Evolutionary conservation across 768 basidiomycete genomes (phyloP), one percentile per base, ranked within the genome.

Genomic region (Hydnum rufescens): DNA sequence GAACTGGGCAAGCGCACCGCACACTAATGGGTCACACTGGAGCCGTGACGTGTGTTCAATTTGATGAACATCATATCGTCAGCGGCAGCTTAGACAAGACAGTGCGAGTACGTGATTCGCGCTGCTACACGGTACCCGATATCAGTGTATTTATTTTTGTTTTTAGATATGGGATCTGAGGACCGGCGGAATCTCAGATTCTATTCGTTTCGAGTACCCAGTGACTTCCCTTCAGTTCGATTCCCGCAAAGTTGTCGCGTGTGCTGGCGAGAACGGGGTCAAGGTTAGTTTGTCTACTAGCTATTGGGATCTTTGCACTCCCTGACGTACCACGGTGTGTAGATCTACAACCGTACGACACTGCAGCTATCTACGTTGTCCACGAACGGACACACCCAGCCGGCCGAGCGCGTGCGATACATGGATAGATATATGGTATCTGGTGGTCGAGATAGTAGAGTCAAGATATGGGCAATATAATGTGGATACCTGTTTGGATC

Each of bases 261-360:
- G 90, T 19, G 74, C 83, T 4, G 92, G 93, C 5, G 92, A 96
- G 65, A 95, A 95, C 60, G 86, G 83, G 13, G 70, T 90, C 55
- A 89, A 92, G 74, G 89, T 89, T 57, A 54, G 65, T 55, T 49
- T 46, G 44, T 34, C 53, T 39, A 18, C 54, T 23, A 8, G 25
- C 25, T n/a, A 29, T 22, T 30, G 4, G 31, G 22, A 1, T 22
- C 3, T 19, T 42, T 29, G 22, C n/a, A n/a, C 42, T 32, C 31
- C 22, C n/a, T n/a, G n/a, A n/a, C n/a, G n/a, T n/a, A n/a, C n/a
- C n/a, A n/a, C n/a, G n/a, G n/a, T 26, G 42, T 42, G 0, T 60
- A 92, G 88, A 75, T 92, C 32, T 97, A 90, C 67, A 99, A 97
- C 64, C 82, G 95, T 28, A 96, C 89, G 4, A 87, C 79, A 56